A percentile compares a stretch with the other conserved stretches of the same genome.
Conservation (phyloP, 1,284 basidiomycete species). For the Moesziomyces parantarcticus region DNA sequence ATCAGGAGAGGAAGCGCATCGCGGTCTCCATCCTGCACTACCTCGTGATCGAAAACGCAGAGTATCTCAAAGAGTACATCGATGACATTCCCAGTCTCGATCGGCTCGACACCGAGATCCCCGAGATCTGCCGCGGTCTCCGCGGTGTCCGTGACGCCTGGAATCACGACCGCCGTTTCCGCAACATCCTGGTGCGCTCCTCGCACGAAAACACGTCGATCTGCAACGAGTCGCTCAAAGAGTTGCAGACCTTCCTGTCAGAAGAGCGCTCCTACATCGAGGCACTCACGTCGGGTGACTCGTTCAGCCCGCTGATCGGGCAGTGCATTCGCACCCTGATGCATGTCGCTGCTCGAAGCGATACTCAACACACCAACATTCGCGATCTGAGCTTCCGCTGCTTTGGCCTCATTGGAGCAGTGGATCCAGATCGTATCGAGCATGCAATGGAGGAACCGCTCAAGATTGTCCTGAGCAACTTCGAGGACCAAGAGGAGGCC, state of each 20-base stretch:
- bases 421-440: constrained; percentile 94
- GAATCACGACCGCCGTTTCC: constrained; percentile 72
- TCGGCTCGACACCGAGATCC: constrained; percentile 56
- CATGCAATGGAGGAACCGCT: constrained; percentile 74
- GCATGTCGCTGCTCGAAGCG: constrained; percentile 78
- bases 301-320: constrained; percentile 83
- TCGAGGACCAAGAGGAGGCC: constrained; percentile 82
- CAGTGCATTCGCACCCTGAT: constrained; percentile 79
- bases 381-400: constrained; percentile 80
- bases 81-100: constrained; percentile 74
- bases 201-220: constrained; percentile 85
- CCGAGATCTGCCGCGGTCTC: constrained; percentile 61
- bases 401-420: constrained; percentile 90
- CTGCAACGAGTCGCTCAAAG: constrained; percentile 79
- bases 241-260: constrained; percentile 73
- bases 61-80: constrained; percentile 72
- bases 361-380: constrained; percentile 72
- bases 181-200: constrained; percentile 79
- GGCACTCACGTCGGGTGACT: constrained; percentile 69
- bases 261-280: constrained; percentile 52
- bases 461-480: constrained; percentile 84
- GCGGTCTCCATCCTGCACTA: constrained; percentile 78
- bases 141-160: constrained; percentile 68
- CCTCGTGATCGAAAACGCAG: constrained; percentile 76
- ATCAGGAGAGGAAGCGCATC: constrained; percentile 71